A percentile compares a stretch with the other conserved stretches of the same genome.
These are phyloP conservation scores for Boeremia exigua DNA, from an alignment of 2,329 filamentous ascomycete genomes.

Conservation along the genomic window DNA sequence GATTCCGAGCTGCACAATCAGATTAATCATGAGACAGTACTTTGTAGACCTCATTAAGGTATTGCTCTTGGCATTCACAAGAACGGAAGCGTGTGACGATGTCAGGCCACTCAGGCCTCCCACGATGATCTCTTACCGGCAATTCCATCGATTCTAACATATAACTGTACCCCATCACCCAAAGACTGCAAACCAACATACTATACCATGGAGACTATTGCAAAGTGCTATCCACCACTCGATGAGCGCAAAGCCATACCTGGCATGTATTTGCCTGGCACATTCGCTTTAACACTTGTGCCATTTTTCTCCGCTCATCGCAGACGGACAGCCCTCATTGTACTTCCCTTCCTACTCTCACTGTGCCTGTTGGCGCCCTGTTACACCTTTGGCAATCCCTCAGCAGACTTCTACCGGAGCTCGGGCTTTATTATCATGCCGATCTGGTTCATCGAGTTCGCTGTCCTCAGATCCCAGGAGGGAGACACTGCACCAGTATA, in stretches of 20 bases:
- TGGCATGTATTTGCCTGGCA: not conserved
- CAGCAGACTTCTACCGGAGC: constrained; percentile 3
- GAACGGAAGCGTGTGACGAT: not conserved
- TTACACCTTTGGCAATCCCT: constrained; percentile 2
- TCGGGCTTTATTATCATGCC: not conserved
- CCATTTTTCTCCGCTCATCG: not conserved
- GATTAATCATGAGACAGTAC: too few species aligned
- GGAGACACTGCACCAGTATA: not conserved
- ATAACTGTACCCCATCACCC: not conserved
- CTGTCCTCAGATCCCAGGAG: not conserved
- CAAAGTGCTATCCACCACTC: not conserved
- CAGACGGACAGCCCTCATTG: not conserved
- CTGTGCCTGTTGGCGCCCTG: not conserved
- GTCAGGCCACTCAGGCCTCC: not conserved
- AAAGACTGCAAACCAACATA: not conserved
- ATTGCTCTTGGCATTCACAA: too few species aligned
- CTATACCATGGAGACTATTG: not conserved
- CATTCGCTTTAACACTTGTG: not conserved
- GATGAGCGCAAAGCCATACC: not conserved
- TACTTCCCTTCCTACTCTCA: not conserved
- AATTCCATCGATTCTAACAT: not conserved
- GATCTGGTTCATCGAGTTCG: not conserved
- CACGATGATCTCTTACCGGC: not conserved
- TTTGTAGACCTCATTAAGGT: too few species aligned
- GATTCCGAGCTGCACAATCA: too few species aligned